Evolutionary conservation across 1,284 basidiomycete genomes (phyloP), one percentile per base, ranked within the genome.

Genomic region (Sparassis latifolia): DNA sequence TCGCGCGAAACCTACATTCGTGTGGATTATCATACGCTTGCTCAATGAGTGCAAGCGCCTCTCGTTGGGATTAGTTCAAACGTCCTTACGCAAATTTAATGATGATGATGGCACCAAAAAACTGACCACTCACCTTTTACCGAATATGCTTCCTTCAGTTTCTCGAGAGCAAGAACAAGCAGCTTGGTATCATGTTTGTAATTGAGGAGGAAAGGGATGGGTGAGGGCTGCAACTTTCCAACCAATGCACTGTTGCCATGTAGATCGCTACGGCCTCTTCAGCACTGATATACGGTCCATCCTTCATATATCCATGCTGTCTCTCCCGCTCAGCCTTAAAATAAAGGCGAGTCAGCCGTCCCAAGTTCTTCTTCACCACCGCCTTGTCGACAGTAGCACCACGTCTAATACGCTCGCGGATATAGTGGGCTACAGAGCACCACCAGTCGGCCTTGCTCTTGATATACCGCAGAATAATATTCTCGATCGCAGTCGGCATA

Each of bases 381-480:
- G 97, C 97, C 74, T 99, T 99, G 75, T 99, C 97, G 57, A 99
- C 97, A 0, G 97, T 99, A 2, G 97, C 97, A 57, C 97, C 94
- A 59, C 93, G 89, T 47, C 92, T 83, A 54, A 95, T 95, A 74
- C 92, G 91, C 65, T 94, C 93, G 53, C 95, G 91, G 61, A 94
- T 93, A 68, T 94, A 93, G 64, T 95, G 92, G 10, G 92, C 91
- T 52, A 95, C 92, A 7, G 92, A 97, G 58, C 89, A 91, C 94
- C 95, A 99, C 94, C 94, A 97, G 68, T 99, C 97, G 7, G 93
- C 90, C 77, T 99, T 99, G 70, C 86, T 90, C 80, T 99, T 99
- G 80, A 99, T 96, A 72, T 99, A 99, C 48, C 97, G 89, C 43
- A 99, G 71, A 59, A 99, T 98, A 68, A 99, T 97, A 69, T 98